Base-by-base conservation (phyloP, 2,329 filamentous ascomycete genomes). In the Chrysoporthe cubensis region DNA sequence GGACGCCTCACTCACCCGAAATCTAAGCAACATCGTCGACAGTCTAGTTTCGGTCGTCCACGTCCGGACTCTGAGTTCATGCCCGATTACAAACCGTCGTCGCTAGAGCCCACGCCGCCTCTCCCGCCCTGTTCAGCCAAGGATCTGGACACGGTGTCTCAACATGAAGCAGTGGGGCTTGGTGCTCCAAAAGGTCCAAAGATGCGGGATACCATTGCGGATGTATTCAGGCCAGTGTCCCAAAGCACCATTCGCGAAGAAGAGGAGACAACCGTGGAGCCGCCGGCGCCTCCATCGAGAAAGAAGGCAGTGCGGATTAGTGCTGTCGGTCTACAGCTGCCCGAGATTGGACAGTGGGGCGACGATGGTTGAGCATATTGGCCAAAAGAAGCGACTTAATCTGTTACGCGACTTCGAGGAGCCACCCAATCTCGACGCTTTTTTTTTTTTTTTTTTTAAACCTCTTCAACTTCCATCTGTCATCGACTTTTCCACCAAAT, bases 231-330 rank as follows among this genome's bases (percentile, higher is more conserved):
- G 8, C 76, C 76, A 0, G 76, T 78, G 66, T 78, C 77, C 16
- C 59, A 32, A 16, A 37, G 21, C 42, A 73, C 77, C 54, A 63
- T 46, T 21, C n/a, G 72, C 71, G 43, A 74, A 73, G 42, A 66
- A 43, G 48, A 65, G 18, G 61, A 64, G 21, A 18, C 32, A 6
- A 6, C 26, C 42, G 9, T 61, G 11, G 16, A 40, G 16, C 54
- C 37, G 54, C 14, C 32, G 16, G 42, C 71, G 37, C 65, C 71
- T 50, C 68, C 74, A 26, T 72, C 73, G 42, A 72, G 74, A n/a
- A 79, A 77, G 69, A 77, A 76, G 67, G 74, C 75, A 18, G 74
- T 78, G 18, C 72, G 78, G 57, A 73, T 79, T 70, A 79, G 78
- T 56, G 78, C 78, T 2, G 77, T 79, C n/a, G 78, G 78, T 2